Conservation (phyloP, 163 green algal genomes). For the Scenedesmus sp. region DNA sequence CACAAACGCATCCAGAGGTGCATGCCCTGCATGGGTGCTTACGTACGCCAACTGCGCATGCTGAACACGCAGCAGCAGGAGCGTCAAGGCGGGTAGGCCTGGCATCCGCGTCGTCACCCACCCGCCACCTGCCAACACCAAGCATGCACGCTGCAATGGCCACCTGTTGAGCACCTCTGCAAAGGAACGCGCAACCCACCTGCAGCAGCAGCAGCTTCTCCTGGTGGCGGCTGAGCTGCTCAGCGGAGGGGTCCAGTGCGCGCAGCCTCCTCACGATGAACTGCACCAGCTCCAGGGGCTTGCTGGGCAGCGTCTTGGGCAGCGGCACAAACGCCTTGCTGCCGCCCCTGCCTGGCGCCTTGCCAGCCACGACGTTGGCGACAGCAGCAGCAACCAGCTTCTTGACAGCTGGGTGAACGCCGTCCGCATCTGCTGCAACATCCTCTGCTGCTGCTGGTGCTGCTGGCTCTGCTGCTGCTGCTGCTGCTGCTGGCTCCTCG, state of each 20-base stretch:
- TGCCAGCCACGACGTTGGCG: not conserved
- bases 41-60: too few species aligned
- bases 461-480: too few species aligned
- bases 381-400: constrained; percentile 2
- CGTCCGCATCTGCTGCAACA: not conserved
- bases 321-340: constrained; percentile 19
- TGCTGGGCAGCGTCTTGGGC: constrained; percentile 43
- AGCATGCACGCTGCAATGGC: not conserved
- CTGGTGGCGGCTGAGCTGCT: constrained; percentile 40
- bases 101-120: too few species aligned
- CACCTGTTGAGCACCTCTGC: not conserved
- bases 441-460: not conserved
- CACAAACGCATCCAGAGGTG: too few species aligned
- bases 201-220: constrained; percentile 53
- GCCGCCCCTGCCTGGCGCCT: not conserved
- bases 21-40: too few species aligned
- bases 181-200: not conserved
- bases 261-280: constrained; percentile 33
- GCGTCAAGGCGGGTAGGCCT: too few species aligned
- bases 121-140: too few species aligned
- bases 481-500: not conserved
- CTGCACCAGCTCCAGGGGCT: constrained; percentile 13
- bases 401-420: not conserved
- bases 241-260: constrained; percentile 8
- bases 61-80: too few species aligned